Conservation (phyloP, 2,329 filamentous ascomycete species). For the Diplocarpon mali region DNA sequence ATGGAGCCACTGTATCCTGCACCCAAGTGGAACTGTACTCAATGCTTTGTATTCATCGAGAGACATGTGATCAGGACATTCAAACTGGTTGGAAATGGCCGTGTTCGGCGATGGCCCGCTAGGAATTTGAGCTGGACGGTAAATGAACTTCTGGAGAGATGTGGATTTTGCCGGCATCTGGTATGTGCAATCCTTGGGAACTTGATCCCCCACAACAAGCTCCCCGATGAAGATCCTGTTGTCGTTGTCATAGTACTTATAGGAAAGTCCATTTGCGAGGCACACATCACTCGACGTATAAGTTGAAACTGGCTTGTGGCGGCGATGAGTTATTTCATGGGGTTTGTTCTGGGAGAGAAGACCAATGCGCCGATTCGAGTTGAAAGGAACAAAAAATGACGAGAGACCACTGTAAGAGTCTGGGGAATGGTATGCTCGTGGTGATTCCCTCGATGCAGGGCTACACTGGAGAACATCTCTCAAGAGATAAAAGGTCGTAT, state of each 20-base stretch:
- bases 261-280: constrained; percentile 3
- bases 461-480: background rate
- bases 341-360: constrained; percentile 8
- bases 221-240: background rate
- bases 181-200: background rate
- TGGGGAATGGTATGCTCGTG: background rate
- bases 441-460: background rate
- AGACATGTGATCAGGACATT: constrained; percentile 38
- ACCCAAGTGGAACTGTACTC: constrained; percentile 35
- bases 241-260: constrained; percentile 7
- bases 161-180: background rate
- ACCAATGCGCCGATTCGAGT: constrained; percentile 1
- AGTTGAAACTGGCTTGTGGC: background rate
- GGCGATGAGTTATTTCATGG: constrained; percentile 1
- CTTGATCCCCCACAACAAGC: background rate
- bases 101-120: constrained; percentile 5
- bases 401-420: constrained; percentile 1
- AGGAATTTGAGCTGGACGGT: background rate
- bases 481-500: constrained; percentile 22
- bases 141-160: constrained; percentile 5
- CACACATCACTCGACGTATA: constrained; percentile 1
- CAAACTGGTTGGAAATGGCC: constrained; percentile 36
- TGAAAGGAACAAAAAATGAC: background rate
- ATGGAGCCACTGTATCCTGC: constrained; percentile 42
- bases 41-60: constrained; percentile 44